Evolutionary conservation across 2,329 filamentous ascomycete genomes (phyloP).

Genomic region (Lanzia echinophila): DNA sequence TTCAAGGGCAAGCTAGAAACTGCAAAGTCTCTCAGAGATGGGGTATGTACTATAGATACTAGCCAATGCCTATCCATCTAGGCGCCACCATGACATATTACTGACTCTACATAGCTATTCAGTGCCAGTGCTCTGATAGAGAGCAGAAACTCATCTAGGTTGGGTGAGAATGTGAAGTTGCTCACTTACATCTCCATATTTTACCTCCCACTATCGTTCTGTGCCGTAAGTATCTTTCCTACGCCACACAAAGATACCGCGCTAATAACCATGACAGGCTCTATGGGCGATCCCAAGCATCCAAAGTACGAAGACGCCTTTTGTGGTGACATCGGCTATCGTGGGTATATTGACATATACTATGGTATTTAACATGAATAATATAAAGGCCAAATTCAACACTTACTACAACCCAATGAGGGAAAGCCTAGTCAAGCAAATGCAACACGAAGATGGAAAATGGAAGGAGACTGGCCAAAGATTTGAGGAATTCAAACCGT

Average conservation of each 20-base stretch:
- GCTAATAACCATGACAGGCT: neutral
- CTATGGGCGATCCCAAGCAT: neutral
- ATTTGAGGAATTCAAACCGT: conserved; percentile 2
- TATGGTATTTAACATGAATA: too few relatives aligned
- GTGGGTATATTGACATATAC: neutral
- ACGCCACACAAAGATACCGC: neutral
- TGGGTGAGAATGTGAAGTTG: conserved; percentile 32
- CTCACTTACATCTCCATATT: conserved; percentile 36
- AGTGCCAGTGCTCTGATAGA: conserved; percentile 25
- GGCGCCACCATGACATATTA: too few relatives aligned
- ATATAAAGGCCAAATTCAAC: neutral
- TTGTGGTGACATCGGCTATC: neutral
- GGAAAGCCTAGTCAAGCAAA: neutral
- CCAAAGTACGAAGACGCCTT: neutral
- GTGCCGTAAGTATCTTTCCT: conserved; percentile 9
- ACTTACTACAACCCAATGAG: conserved; percentile 2
- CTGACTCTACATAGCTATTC: conserved; percentile 15
- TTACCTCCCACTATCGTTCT: conserved; percentile 33
- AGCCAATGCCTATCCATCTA: too few relatives aligned
- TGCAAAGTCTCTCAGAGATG: conserved; percentile 1
- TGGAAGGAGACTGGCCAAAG: neutral
- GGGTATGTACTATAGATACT: neutral
- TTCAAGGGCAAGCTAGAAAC: neutral
- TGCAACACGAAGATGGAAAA: conserved; percentile 1
- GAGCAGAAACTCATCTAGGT: conserved; percentile 24